Percentiles rank a stretch among this genome's conserved stretches.
Evolutionary conservation across 257 asterid genomes (phyloP).

Genomic region (Forsythia suspensa): DNA sequence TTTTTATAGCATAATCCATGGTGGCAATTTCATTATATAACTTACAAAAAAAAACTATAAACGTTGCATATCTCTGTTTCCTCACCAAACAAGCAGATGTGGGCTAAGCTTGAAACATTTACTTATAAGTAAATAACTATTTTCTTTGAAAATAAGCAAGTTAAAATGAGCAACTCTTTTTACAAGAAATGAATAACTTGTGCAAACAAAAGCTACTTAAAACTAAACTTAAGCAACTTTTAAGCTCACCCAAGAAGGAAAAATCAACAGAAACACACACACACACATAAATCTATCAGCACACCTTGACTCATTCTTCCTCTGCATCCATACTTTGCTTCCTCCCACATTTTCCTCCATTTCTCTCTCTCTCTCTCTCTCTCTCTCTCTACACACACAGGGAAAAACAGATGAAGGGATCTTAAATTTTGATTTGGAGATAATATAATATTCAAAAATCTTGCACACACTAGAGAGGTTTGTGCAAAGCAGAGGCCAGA

Average conservation of each 20-base stretch:
- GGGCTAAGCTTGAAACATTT: background rate
- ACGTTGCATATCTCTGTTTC: background rate
- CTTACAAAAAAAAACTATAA: too few relatives aligned
- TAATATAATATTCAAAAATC: background rate
- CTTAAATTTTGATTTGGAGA: background rate
- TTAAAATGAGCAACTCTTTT: background rate
- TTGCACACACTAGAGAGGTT: background rate
- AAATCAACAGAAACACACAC: background rate
- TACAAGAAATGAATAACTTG: background rate
- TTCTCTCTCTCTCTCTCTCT: background rate
- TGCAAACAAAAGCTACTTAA: background rate
- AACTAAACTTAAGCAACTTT: background rate
- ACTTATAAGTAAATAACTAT: background rate
- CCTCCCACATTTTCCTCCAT: conserved; percentile 31
- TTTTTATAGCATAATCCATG: background rate
- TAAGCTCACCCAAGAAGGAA: background rate
- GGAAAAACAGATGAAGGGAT: conserved; percentile 1
- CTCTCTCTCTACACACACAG: background rate
- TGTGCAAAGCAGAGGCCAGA: background rate
- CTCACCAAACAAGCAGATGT: background rate
- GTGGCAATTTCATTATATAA: too few relatives aligned
- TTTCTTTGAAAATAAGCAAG: too few relatives aligned
- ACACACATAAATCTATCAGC: conserved; percentile 25
- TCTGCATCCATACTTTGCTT: conserved; percentile 36
- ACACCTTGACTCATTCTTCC: conserved; percentile 35